Base-by-base conservation (phyloP, 2,329 filamentous ascomycete genomes). In the Penicillium sp. region DNA sequence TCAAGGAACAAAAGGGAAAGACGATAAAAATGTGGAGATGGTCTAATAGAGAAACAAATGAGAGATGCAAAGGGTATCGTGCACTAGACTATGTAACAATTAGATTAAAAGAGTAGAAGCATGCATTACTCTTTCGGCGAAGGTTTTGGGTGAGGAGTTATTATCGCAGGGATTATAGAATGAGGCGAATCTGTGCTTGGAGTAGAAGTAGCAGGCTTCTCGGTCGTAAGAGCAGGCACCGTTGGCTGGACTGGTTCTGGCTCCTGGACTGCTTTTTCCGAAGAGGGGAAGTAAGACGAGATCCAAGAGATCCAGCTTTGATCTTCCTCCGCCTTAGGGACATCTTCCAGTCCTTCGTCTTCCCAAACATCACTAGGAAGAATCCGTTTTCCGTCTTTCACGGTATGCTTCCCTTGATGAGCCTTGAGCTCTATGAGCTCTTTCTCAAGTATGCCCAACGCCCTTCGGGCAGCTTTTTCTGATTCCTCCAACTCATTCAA, bases 401-500 rank as follows among this genome's bases (percentile, higher is more conserved):
- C 9, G 62, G 52, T 2, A 66, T 48, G 43, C 67, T 64, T 56
- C 66, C 70, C 45, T 71, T 66, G 60, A 74, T 74, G 11, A n/a
- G 70, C 69, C 56, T 71, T 72, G 35, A 77, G 64, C 18, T 68
- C 65, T 9, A 79, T 57, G 20, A 79, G 59, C 62, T 80, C 77
- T 53, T 74, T 76, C 62, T 80, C 78, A 43, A 80, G 59, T 11
- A 74, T 70, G 8, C 76, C 66, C 42, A 79, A 61, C 11, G 75
- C 74, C 57, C 65, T 66, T 38, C 74, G 67, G 3, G 72, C 66
- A 8, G 71, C 65, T 55, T 69, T 72, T 57, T 79, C 75, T 1
- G 74, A 77, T 55, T 80, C 73, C 66, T 86, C 83, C 2, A 88
- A 67, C 58, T 82, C 80, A 45, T 78, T 77, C 12, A 89, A 64